These are phyloP conservation scores for Purshia tridentata DNA, from an alignment of 306 rosid genomes.

Conservation along the genomic window DNA sequence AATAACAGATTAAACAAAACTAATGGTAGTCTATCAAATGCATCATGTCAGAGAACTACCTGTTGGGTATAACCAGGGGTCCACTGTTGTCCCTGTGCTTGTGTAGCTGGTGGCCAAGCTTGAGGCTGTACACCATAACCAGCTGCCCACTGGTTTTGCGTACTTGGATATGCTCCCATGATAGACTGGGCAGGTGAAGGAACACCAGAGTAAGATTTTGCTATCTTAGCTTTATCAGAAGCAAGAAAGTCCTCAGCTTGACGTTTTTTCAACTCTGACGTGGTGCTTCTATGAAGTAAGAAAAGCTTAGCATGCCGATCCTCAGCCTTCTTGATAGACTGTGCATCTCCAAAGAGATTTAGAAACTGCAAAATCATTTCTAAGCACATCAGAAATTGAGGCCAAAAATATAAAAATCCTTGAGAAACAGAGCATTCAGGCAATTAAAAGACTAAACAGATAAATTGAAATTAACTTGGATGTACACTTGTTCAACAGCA, in stretches of 20 bases:
- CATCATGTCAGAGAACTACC: constrained; percentile 40
- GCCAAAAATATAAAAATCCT: neutral
- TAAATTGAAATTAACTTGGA: neutral
- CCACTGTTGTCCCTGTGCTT: constrained; percentile 98
- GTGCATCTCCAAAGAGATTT: constrained; percentile 87
- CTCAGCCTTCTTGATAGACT: constrained; percentile 86
- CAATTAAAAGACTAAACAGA: neutral
- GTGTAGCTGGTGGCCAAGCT: constrained; percentile 90
- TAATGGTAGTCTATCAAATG: neutral
- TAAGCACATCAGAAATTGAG: constrained; percentile 14
- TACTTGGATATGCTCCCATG: constrained; percentile 77
- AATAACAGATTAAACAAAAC: neutral
- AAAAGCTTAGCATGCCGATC: constrained; percentile 92
- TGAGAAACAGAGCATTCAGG: neutral
- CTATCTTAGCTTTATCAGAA: constrained; percentile 77
- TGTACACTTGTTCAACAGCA: neutral
- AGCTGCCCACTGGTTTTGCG: constrained; percentile 82
- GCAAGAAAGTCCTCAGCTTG: constrained; percentile 87
- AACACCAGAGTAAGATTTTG: constrained; percentile 65
- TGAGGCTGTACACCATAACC: constrained; percentile 83
- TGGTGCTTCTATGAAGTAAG: constrained; percentile 76
- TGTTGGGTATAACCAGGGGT: constrained; percentile 81
- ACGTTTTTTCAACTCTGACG: constrained; percentile 88
- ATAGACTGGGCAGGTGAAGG: constrained; percentile 81
- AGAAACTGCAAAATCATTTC: constrained; percentile 63